Percentiles rank a stretch among this genome's conserved stretches.
These are phyloP conservation scores for Mycena galopus DNA, from an alignment of 768 basidiomycete genomes.

Conservation along the genomic window DNA sequence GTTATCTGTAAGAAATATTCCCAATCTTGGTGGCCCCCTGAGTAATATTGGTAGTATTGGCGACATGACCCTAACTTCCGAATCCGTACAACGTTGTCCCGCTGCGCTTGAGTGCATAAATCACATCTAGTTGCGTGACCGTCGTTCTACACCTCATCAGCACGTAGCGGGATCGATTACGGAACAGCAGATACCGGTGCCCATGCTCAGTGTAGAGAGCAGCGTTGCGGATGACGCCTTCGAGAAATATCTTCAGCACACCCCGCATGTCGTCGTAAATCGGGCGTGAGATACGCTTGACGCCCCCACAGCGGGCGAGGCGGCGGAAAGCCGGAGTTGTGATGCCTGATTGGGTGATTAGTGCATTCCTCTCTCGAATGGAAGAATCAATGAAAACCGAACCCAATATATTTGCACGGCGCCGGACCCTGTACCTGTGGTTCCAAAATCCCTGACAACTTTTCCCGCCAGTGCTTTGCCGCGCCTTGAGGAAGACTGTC, in stretches of 20 bases:
- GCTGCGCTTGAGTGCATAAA: conserved; percentile 71
- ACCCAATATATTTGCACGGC: background rate
- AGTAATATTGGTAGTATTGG: too few relatives aligned
- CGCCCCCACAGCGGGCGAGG: conserved; percentile 85
- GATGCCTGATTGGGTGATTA: conserved; percentile 61
- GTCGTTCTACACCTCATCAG: conserved; percentile 62
- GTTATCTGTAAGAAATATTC: too few relatives aligned
- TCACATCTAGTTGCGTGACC: conserved; percentile 79
- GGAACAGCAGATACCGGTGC: conserved; percentile 53
- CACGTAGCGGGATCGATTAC: conserved; percentile 37
- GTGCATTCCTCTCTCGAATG: background rate
- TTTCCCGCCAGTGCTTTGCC: background rate
- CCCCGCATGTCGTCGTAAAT: conserved; percentile 87
- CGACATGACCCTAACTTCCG: too few relatives aligned
- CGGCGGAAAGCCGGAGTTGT: conserved; percentile 79
- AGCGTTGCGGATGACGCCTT: conserved; percentile 57
- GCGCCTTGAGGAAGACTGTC: background rate
- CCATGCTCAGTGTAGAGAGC: conserved; percentile 3
- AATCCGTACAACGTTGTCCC: conserved; percentile 68
- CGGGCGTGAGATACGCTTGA: conserved; percentile 79
- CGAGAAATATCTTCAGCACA: conserved; percentile 82
- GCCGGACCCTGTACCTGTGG: background rate
- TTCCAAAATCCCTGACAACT: too few relatives aligned
- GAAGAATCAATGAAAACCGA: background rate
- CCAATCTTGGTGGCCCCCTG: too few relatives aligned